phyloP scores from a whole-genome alignment of 352 stramenopile genomes.

The Pythium biforme region DNA sequence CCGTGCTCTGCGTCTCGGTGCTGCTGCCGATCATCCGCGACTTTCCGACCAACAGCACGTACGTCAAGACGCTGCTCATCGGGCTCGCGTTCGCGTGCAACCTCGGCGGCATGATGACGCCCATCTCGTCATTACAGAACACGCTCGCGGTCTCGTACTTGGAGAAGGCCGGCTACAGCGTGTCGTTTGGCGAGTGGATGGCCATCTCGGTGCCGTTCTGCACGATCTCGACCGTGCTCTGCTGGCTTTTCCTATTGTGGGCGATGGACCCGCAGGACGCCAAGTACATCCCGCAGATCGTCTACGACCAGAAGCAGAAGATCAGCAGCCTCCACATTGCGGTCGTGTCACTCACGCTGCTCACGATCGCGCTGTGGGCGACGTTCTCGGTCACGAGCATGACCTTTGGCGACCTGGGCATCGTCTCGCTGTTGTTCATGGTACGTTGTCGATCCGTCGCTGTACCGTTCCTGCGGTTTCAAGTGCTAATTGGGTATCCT shows the following conservation, averaged over 20 bases:
- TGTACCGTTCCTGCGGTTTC: too few species aligned
- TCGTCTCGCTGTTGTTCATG: slow-evolving; percentile 92
- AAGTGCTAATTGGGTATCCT: not conserved
- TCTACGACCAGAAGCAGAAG: slow-evolving; percentile 90
- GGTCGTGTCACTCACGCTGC: slow-evolving; percentile 87
- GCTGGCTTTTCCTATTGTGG: slow-evolving; percentile 88
- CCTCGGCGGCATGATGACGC: slow-evolving; percentile 92
- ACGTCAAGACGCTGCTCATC: slow-evolving; percentile 91
- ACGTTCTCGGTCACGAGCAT: slow-evolving; percentile 82
- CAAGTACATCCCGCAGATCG: slow-evolving; percentile 90
- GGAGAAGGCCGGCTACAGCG: slow-evolving; percentile 82
- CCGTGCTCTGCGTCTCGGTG: slow-evolving; percentile 91
- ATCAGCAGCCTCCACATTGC: slow-evolving; percentile 87
- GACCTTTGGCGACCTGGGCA: slow-evolving; percentile 90
- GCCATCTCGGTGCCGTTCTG: slow-evolving; percentile 88
- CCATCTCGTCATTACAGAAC: slow-evolving; percentile 91
- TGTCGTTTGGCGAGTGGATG: slow-evolving; percentile 93
- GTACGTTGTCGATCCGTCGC: slow-evolving; percentile 26
- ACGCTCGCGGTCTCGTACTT: slow-evolving; percentile 83
- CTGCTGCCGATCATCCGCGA: slow-evolving; percentile 88
- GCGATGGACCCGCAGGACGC: slow-evolving; percentile 86
- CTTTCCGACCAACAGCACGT: slow-evolving; percentile 80
- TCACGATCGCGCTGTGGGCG: slow-evolving; percentile 91
- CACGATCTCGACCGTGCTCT: slow-evolving; percentile 83
- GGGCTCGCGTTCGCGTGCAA: slow-evolving; percentile 93